Percentiles rank a stretch among this genome's conserved stretches.
Conservation (phyloP, 1,139 yeast species). For the Kodamaea sp. region DNA sequence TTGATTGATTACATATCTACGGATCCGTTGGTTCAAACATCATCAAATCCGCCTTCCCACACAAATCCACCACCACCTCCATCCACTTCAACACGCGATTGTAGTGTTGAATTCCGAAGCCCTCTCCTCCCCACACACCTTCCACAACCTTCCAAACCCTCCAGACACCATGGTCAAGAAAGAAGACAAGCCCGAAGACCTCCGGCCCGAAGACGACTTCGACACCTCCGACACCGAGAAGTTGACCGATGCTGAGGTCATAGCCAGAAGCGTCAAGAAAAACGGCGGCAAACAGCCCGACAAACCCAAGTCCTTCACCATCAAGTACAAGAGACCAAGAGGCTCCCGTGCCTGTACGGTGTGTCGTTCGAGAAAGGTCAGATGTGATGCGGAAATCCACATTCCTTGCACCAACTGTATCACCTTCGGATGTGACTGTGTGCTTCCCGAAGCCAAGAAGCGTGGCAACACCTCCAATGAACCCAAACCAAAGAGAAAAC, state of each 20-base stretch:
- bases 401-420: conserved; percentile 78
- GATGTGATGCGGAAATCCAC: conserved; percentile 66
- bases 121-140: too few species aligned
- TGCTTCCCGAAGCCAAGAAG: conserved; percentile 59
- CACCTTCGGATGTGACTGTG: conserved; percentile 75
- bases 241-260: conserved; percentile 9
- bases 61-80: too few species aligned
- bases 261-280: conserved; percentile 10
- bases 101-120: too few species aligned
- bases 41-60: too few species aligned
- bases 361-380: conserved; percentile 71
- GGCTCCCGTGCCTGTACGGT: conserved; percentile 56
- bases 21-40: too few species aligned
- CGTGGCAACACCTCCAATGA: conserved; percentile 34
- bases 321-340: conserved; percentile 51
- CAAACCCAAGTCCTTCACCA: conserved; percentile 51
- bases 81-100: too few species aligned
- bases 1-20: too few species aligned
- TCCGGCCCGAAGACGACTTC: too few species aligned
- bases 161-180: too few species aligned
- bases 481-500: conserved; percentile 23
- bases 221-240: conserved; percentile 4
- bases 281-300: conserved; percentile 16
- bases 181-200: too few species aligned
- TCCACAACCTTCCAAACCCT: too few species aligned